A percentile compares a stretch with the other conserved stretches of the same genome.
Conservation (phyloP, 495 filamentous ascomycete genomes). For the Neurospora sp. region DNA sequence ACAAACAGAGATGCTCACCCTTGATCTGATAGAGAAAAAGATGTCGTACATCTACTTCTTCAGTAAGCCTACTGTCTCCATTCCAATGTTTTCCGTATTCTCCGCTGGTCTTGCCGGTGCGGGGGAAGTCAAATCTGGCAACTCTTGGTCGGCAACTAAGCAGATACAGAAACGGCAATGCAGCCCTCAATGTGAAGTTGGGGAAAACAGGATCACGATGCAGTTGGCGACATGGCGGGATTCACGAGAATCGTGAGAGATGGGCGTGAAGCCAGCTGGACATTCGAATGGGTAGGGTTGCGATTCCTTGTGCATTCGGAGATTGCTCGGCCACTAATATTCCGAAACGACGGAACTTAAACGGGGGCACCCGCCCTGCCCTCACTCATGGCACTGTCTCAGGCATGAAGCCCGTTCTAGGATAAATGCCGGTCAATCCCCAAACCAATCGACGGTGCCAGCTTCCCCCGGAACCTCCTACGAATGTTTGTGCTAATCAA, state of each 20-base stretch:
- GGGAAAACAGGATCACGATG: neutral
- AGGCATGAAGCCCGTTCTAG: too few relatives aligned
- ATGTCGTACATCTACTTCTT: neutral
- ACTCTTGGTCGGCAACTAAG: neutral
- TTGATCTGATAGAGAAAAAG: neutral
- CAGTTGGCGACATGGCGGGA: neutral
- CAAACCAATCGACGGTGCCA: too few relatives aligned
- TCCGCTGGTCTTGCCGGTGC: neutral
- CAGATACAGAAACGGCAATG: neutral
- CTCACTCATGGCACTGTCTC: too few relatives aligned
- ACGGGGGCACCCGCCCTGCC: too few relatives aligned
- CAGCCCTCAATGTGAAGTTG: neutral
- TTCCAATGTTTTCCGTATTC: neutral
- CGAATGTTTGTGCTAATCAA: too few relatives aligned
- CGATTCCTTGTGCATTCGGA: too few relatives aligned
- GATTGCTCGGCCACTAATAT: too few relatives aligned
- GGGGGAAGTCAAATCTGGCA: neutral
- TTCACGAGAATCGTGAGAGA: neutral
- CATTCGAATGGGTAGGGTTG: too few relatives aligned
- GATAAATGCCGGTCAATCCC: too few relatives aligned
- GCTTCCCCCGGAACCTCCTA: too few relatives aligned
- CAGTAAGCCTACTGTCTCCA: neutral
- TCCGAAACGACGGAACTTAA: too few relatives aligned
- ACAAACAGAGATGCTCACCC: neutral
- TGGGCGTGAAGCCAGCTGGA: too few relatives aligned